A percentile compares a stretch with the other conserved stretches of the same genome.
These are phyloP conservation scores for Solanum clarkiae DNA, from an alignment of 257 asterid genomes.

Conservation along the genomic window DNA sequence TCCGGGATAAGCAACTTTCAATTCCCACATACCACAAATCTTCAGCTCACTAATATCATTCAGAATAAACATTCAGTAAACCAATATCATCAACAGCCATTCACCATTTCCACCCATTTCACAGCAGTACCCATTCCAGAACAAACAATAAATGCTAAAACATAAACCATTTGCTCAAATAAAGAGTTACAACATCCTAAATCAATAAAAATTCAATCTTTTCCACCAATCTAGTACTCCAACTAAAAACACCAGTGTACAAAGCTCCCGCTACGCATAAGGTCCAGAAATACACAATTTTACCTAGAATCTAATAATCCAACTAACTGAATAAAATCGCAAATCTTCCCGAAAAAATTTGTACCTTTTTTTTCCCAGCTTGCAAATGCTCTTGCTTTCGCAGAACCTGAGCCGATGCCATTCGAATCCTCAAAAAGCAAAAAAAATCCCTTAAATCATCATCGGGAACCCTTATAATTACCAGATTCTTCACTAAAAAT, in stretches of 20 bases:
- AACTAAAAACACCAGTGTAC: background rate
- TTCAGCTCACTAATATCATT: background rate
- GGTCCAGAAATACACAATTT: background rate
- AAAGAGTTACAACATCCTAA: background rate
- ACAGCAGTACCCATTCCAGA: background rate
- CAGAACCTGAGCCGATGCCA: slow-evolving; percentile 82
- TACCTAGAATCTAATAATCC: background rate
- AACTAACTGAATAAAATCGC: background rate
- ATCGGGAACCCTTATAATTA: background rate
- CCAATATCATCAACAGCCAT: background rate
- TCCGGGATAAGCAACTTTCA: no score
- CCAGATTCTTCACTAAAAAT: background rate
- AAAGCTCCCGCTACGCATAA: background rate
- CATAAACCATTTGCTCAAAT: background rate
- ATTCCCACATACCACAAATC: background rate
- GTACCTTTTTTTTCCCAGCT: slow-evolving; percentile 73
- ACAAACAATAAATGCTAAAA: background rate
- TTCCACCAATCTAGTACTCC: background rate
- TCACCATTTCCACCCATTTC: background rate
- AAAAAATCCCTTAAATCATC: background rate
- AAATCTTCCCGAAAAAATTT: background rate
- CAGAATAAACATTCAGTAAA: background rate
- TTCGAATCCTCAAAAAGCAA: background rate
- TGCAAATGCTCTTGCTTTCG: slow-evolving; percentile 63
- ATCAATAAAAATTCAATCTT: background rate